phyloP scores from a whole-genome alignment of 345 rosid species.

The Schrenkiella parvula region DNA sequence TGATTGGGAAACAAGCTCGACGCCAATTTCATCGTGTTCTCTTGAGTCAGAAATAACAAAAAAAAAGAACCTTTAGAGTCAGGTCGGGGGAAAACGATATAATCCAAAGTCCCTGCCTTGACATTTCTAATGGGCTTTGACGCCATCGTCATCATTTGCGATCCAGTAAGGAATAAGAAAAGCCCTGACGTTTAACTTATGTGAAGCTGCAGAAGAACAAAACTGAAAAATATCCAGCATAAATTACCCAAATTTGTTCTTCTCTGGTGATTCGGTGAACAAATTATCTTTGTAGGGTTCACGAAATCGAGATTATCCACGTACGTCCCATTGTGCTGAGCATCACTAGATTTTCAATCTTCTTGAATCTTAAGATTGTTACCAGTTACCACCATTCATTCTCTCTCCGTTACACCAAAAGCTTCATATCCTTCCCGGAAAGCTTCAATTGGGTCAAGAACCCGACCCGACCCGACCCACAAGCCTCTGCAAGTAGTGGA shows the following conservation, averaged over 20 bases:
- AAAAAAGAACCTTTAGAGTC: not conserved
- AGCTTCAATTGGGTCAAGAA: constrained; percentile 24
- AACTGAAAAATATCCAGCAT: not conserved
- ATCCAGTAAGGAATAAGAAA: not conserved
- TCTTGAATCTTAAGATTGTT: too few species aligned
- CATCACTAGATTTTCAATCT: not conserved
- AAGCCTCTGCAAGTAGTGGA: not conserved
- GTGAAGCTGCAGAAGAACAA: not conserved
- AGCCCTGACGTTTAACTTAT: not conserved
- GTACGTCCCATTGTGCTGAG: constrained; percentile 26
- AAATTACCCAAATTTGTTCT: constrained; percentile 31
- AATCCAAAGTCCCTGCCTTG: not conserved
- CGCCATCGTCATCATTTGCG: not conserved
- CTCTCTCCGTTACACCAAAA: constrained; percentile 25
- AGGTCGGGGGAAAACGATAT: not conserved
- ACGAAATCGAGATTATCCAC: constrained; percentile 56
- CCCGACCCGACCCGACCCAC: too few species aligned
- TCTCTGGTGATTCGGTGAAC: constrained; percentile 44
- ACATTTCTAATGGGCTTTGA: not conserved
- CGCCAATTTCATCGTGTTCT: constrained; percentile 25
- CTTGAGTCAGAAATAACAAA: not conserved
- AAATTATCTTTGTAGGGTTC: constrained; percentile 52
- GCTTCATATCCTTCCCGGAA: constrained; percentile 2
- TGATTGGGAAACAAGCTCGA: constrained; percentile 35
- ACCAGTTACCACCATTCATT: constrained; percentile 18